These are phyloP conservation scores for Nicotiana sylvestris DNA, from an alignment of 257 asterid genomes.

Conservation along the genomic window DNA sequence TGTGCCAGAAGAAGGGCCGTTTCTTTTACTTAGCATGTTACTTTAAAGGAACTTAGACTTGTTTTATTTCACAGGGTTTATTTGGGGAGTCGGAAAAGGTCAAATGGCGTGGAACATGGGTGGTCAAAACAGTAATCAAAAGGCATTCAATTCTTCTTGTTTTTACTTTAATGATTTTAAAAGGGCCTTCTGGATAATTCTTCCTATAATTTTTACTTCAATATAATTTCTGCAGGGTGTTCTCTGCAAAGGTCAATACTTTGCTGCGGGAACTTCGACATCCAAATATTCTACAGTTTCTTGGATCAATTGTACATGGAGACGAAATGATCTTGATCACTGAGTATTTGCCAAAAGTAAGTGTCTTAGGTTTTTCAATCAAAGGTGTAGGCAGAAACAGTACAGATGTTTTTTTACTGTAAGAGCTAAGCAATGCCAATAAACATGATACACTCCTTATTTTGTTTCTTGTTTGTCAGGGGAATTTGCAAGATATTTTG, in stretches of 20 bases:
- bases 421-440: background rate
- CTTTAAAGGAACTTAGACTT: background rate
- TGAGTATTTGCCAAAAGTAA: constrained; percentile 55
- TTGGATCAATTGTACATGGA: constrained; percentile 58
- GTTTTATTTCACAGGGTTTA: constrained; percentile 28
- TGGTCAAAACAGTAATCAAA: constrained; percentile 46
- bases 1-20: background rate
- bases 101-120: constrained; percentile 73
- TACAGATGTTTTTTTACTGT: background rate
- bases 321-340: constrained; percentile 60
- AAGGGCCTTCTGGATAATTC: background rate
- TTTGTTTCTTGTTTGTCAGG: constrained; percentile 21
- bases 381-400: background rate
- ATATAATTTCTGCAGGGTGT: constrained; percentile 34
- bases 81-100: constrained; percentile 48
- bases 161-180: background rate
- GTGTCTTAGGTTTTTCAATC: background rate
- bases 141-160: constrained; percentile 37
- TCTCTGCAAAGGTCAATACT: constrained; percentile 52
- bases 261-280: constrained; percentile 55
- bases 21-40: background rate
- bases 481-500: constrained; percentile 50
- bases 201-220: background rate
- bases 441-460: background rate
- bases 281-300: constrained; percentile 65